Evolutionary conservation across 108 stramenopile genomes (phyloP), one percentile per base, ranked within the genome.

Genomic region (Nitzschia palea): DNA sequence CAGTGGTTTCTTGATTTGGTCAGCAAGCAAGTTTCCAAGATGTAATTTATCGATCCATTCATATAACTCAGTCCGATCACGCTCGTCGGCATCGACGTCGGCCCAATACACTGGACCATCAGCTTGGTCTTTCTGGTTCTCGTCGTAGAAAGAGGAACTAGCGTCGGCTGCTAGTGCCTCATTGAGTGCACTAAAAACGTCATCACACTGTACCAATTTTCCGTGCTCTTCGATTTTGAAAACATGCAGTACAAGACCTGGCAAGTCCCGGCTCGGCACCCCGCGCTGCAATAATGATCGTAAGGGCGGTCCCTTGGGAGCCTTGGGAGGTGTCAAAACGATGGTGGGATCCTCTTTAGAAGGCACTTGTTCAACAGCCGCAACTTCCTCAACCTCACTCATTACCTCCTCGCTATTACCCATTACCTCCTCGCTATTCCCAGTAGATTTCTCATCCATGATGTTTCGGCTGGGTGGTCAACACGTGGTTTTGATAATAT

Each of bases 41-140:
- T 55, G 25, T 3, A 55, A 20, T 29, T 55, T 29, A 20, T 55
- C 25, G 5, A 55, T 55, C 55, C 55, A 55, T 55, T 32, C 31
- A 14, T 55, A 15, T 12, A 32, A 4, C n/a, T 55, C 55, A 28
- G 10, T 4, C n/a, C 30, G 28, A 32, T 33, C 55, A 10, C 55
- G 6, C 9, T 55, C 55, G n/a, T 33, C 31, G 8, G 30, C 55
- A 29, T 55, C 55, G n/a, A 55, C 29, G 31, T 55, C 28, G 27
- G 29, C 30, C 55, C 55, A 55, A 14, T 33, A 55, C 55, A 8
- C 4, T 20, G 4, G 9, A 48, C 4, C 4, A 20, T 18, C n/a
- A 20, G 22, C n/a, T 4, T 48, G 15, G 15, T 48, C n/a, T n/a
- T 48, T 18, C 47, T 48, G 10, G 37, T 10, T 40, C 10, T 10